Conservation (phyloP, 306 rosid species). For the Canavalia ensiformis region DNA sequence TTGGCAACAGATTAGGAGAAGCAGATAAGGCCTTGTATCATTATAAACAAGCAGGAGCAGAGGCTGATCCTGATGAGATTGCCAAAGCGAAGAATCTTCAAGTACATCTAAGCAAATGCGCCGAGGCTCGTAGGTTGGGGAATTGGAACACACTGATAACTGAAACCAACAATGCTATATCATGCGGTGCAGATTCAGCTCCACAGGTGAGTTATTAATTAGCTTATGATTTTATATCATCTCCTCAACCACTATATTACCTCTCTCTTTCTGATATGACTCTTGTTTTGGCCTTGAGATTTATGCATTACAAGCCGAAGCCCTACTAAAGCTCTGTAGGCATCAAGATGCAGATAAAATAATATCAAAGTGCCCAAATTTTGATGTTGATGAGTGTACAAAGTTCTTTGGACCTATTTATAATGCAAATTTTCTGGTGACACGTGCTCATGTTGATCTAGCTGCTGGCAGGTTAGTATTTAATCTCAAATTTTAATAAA, state of each 20-base stretch:
- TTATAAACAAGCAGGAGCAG: constrained; percentile 81
- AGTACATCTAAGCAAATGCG: constrained; percentile 68
- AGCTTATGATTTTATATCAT: neutral
- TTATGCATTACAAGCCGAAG: constrained; percentile 85
- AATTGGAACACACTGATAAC: constrained; percentile 83
- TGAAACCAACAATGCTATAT: constrained; percentile 57
- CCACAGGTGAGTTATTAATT: constrained; percentile 66
- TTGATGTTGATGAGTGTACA: constrained; percentile 71
- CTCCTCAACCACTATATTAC: neutral
- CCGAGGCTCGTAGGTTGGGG: constrained; percentile 74
- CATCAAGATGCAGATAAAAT: constrained; percentile 83
- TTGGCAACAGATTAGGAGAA: constrained; percentile 75
- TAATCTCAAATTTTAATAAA: neutral
- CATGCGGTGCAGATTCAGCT: constrained; percentile 83
- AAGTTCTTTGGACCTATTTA: constrained; percentile 83
- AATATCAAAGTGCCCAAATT: constrained; percentile 68
- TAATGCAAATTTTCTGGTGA: constrained; percentile 68
- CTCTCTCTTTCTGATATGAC: neutral
- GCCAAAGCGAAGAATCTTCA: constrained; percentile 74
- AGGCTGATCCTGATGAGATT: constrained; percentile 82
- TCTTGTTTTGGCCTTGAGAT: constrained; percentile 57
- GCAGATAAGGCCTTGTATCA: constrained; percentile 79
- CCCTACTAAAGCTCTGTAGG: constrained; percentile 74
- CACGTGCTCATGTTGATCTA: constrained; percentile 74
- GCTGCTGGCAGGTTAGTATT: constrained; percentile 75